Percentiles rank a stretch among this genome's conserved stretches.
phyloP scores from a whole-genome alignment of 345 rosid genomes.

The Abelmoschus esculentus region DNA sequence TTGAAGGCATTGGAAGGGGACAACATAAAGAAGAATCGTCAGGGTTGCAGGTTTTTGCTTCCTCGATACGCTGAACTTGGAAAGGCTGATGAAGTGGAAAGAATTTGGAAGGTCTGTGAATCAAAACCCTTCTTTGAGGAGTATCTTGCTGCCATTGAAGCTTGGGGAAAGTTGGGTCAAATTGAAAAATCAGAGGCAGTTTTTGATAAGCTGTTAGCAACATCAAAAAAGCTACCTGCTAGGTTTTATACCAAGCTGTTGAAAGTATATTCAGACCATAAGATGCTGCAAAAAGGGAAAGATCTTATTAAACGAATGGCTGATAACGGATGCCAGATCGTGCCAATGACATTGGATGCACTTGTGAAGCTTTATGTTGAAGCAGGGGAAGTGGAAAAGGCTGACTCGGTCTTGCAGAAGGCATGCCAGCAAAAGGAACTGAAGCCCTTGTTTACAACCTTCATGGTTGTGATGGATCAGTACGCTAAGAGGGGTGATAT shows the following conservation, averaged over 20 bases:
- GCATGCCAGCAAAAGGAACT: slow-evolving; percentile 46
- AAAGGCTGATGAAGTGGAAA: slow-evolving; percentile 63
- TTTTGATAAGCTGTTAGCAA: slow-evolving; percentile 38
- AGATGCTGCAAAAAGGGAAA: slow-evolving; percentile 71
- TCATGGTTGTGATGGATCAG: slow-evolving; percentile 58
- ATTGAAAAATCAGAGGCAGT: slow-evolving; percentile 73
- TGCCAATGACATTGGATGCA: slow-evolving; percentile 74
- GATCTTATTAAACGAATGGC: slow-evolving; percentile 70
- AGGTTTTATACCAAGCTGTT: slow-evolving; percentile 47
- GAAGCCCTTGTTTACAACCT: slow-evolving; percentile 64
- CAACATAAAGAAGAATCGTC: slow-evolving; percentile 43
- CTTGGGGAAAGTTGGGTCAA: slow-evolving; percentile 71
- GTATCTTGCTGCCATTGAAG: slow-evolving; percentile 59
- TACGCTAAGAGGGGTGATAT: slow-evolving; percentile 74
- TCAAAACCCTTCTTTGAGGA: slow-evolving; percentile 46
- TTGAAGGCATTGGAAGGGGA: slow-evolving; percentile 86
- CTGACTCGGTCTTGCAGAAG: slow-evolving; percentile 62
- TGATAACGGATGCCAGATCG: slow-evolving; percentile 58
- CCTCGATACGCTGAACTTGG: slow-evolving; percentile 76
- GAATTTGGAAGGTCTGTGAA: slow-evolving; percentile 77
- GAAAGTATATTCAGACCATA: slow-evolving; percentile 70
- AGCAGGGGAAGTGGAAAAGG: slow-evolving; percentile 85
- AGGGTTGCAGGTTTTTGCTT: slow-evolving; percentile 48
- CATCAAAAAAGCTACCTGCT: slow-evolving; percentile 39
- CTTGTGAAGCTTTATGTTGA: slow-evolving; percentile 75